phyloP scores from a whole-genome alignment of 768 basidiomycete species.

The Russula olivacea region DNA sequence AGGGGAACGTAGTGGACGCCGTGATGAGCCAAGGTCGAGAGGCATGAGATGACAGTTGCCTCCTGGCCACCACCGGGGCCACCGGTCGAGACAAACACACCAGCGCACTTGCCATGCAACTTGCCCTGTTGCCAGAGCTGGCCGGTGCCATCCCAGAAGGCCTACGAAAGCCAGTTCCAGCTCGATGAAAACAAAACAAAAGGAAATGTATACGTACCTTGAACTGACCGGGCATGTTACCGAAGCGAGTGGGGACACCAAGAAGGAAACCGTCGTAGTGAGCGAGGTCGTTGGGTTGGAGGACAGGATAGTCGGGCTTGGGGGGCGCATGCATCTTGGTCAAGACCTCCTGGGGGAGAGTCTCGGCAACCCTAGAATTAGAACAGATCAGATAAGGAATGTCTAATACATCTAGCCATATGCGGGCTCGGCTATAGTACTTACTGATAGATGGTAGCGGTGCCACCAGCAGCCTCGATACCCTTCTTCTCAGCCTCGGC shows the following conservation, averaged over 20 bases:
- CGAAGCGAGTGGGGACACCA: conserved; percentile 77
- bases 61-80: conserved; percentile 81
- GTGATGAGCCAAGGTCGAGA: conserved; percentile 65
- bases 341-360: conserved; percentile 63
- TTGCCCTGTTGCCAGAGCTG: conserved; percentile 52
- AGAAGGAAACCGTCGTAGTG: conserved; percentile 68
- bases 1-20: conserved; percentile 69
- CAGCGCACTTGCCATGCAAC: conserved; percentile 69
- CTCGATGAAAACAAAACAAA: neutral
- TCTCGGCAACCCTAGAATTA: conserved; percentile 63
- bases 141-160: conserved; percentile 76
- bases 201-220: conserved; percentile 42
- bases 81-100: conserved; percentile 68
- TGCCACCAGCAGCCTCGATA: conserved; percentile 39
- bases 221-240: conserved; percentile 75
- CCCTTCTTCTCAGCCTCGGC: conserved; percentile 48
- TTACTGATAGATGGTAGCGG: conserved; percentile 43
- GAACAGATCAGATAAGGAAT: neutral
- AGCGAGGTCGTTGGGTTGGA: conserved; percentile 48
- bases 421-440: no score
- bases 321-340: conserved; percentile 62
- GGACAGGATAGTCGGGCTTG: conserved; percentile 66
- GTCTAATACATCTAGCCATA: no score
- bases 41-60: conserved; percentile 42
- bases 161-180: conserved; percentile 31